Base-by-base conservation (phyloP, 1,284 basidiomycete genomes). In the Thelephora terrestris region DNA sequence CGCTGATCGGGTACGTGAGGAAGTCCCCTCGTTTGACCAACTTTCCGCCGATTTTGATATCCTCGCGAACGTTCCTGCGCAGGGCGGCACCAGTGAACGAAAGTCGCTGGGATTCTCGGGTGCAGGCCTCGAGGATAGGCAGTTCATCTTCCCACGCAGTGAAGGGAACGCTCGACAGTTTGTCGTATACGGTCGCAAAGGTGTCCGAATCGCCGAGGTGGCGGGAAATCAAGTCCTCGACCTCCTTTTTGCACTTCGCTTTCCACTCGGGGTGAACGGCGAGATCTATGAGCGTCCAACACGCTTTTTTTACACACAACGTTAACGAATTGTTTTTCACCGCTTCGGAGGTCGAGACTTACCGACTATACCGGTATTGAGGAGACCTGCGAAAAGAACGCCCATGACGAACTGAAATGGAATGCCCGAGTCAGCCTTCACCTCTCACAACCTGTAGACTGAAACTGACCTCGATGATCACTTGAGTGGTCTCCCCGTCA, bases 141-240 rank as follows among this genome's bases (percentile, higher is more conserved):
- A 64, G 53, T 32, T 63, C 58, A 5, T 61, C 60, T 48, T 70
- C 68, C 68, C 67, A 70, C 5, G 61, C 64, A 4, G 43, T 18
- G 17, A 68, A 43, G 1, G 67, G 64, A 20, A 69, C 59, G 37
- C 37, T 35, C 10, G 47, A 23, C 17, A 29, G 39, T 9, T 35
- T 20, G 14, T 23, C 43, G 35, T 37, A 18, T 16, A 37, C 2
- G 20, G 35, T 16, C 20, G 35, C 5, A 37, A 16, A 16, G 20
- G 35, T 16, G 20, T 16, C 35, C 16, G 16, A 4, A 37, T 16
- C 4, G 20, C 35, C 35, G 2, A 37, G 16, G 20, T 37, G 35
- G 16, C 20, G 16, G 35, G 35, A 16, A 37, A 37, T 18, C 16
- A 37, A 18, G 5, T 37, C 35, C 16, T 16, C 16, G 20, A 18